Conservation (phyloP, 2,329 filamentous ascomycete species). For the Clonostachys solani region DNA sequence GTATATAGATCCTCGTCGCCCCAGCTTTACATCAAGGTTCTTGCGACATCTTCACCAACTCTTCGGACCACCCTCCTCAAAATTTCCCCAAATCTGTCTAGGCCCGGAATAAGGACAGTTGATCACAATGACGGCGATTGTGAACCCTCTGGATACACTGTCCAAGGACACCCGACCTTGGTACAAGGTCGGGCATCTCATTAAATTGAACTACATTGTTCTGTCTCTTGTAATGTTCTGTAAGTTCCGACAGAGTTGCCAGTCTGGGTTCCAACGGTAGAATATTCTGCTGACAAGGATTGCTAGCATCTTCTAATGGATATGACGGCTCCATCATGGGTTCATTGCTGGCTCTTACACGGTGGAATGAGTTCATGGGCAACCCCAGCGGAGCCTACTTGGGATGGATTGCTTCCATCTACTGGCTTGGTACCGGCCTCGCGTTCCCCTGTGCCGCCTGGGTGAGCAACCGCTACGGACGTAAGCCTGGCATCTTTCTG, state of each 20-base stretch:
- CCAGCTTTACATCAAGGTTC: too few species aligned
- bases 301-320: not conserved
- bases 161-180: not conserved
- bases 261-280: too few species aligned
- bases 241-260: not conserved
- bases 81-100: too few species aligned
- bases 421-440: constrained; percentile 45
- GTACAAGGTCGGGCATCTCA: not conserved
- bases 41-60: too few species aligned
- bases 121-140: too few species aligned
- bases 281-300: not conserved
- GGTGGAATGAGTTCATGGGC: constrained; percentile 29
- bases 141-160: too few species aligned
- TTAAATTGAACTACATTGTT: not conserved
- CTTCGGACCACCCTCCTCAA: too few species aligned
- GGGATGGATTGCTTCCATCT: constrained; percentile 35
- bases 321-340: constrained; percentile 30
- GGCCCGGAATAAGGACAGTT: too few species aligned
- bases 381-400: constrained; percentile 26
- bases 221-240: not conserved
- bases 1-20: too few species aligned
- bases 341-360: constrained; percentile 26
- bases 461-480: constrained; percentile 36
- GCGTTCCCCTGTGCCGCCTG: constrained; percentile 41
- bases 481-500: constrained; percentile 34